Evolutionary conservation across 2,329 filamentous ascomycete genomes (phyloP).

Genomic region (Alternaria triticina): DNA sequence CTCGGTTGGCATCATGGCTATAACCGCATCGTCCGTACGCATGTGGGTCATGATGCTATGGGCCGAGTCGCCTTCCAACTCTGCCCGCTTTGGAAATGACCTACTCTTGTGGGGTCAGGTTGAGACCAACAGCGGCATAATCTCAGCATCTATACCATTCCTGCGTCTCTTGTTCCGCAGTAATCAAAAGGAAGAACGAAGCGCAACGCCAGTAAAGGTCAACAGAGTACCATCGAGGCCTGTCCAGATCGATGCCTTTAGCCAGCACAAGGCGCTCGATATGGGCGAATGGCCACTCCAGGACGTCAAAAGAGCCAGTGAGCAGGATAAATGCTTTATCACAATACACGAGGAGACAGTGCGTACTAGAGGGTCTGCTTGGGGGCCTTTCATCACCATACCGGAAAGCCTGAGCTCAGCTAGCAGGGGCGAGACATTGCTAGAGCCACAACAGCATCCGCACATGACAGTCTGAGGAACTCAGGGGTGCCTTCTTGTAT

Average conservation of each 20-base stretch:
- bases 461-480: conserved; percentile 23
- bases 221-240: conserved; percentile 21
- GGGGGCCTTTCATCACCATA: conserved; percentile 46
- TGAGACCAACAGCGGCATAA: conserved; percentile 56
- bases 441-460: conserved; percentile 19
- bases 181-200: conserved; percentile 20
- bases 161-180: conserved; percentile 51
- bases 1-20: conserved; percentile 44
- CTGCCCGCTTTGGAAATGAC: conserved; percentile 43
- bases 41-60: conserved; percentile 48
- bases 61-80: conserved; percentile 46
- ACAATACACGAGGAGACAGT: conserved; percentile 13
- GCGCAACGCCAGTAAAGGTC: conserved; percentile 11
- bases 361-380: conserved; percentile 24
- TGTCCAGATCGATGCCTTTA: conserved; percentile 4
- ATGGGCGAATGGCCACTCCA: conserved; percentile 31
- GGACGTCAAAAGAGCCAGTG: conserved; percentile 1
- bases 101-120: conserved; percentile 55
- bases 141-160: conserved; percentile 54
- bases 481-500: not conserved
- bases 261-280: conserved; percentile 24
- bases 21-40: conserved; percentile 44
- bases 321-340: not conserved
- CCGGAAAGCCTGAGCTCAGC: conserved; percentile 36
- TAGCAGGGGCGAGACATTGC: conserved; percentile 25